Percentiles rank a stretch among this genome's conserved stretches.
phyloP scores from a whole-genome alignment of 176 grass and related monocot genomes.

The Neostapfia colusana region DNA sequence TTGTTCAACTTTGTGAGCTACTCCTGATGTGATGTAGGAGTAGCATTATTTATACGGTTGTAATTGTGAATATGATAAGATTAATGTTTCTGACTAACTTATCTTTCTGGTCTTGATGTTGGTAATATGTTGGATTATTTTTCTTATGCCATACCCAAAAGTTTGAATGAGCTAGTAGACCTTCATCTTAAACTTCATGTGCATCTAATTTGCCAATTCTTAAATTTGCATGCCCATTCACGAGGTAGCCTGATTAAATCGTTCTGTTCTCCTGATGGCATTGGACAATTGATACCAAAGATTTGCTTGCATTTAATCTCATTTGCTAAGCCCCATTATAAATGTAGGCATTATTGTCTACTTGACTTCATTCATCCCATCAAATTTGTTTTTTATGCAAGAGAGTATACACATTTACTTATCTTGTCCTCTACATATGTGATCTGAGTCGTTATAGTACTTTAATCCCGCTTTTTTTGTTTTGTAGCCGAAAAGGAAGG shows the following conservation, averaged over 20 bases:
- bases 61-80: not conserved
- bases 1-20: not conserved
- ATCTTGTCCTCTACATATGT: not conserved
- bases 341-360: not conserved
- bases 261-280: not conserved
- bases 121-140: not conserved
- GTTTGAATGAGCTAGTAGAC: not conserved
- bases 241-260: not conserved
- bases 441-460: not conserved
- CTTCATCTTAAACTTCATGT: not conserved
- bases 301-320: not conserved
- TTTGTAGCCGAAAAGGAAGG: slow-evolving; percentile 75
- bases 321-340: not conserved
- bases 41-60: not conserved
- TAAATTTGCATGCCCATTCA: too few relatives aligned
- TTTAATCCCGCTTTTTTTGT: slow-evolving; percentile 2
- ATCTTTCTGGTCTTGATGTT: not conserved
- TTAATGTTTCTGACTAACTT: not conserved
- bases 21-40: not conserved
- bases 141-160: not conserved
- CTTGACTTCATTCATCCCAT: not conserved
- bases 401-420: not conserved
- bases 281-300: not conserved
- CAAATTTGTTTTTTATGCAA: not conserved
- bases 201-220: not conserved